phyloP scores from a whole-genome alignment of 768 basidiomycete species.

The Flagelloscypha sp. region DNA sequence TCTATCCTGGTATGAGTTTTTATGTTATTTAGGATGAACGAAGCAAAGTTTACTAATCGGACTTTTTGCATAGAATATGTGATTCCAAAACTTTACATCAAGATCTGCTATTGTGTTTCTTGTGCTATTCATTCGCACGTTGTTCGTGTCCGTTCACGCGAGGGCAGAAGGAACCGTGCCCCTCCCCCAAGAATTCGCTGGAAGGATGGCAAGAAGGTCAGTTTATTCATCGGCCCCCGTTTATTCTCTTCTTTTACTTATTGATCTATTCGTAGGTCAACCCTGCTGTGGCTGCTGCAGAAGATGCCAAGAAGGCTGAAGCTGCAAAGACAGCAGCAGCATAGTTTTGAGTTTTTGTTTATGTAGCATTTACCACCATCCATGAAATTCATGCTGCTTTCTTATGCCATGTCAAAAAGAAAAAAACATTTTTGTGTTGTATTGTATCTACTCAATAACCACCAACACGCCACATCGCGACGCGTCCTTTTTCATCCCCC shows the following conservation, averaged over 20 bases:
- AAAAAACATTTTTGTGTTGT: no score
- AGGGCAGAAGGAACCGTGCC: conserved; percentile 94
- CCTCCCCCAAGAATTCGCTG: conserved; percentile 93
- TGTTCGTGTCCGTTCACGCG: conserved; percentile 94
- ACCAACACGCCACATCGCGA: no score
- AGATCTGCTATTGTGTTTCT: conserved; percentile 97
- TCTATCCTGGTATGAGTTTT: conserved; percentile 71
- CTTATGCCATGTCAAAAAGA: no score
- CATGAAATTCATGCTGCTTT: no score
- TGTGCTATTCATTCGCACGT: conserved; percentile 99
- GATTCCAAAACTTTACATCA: conserved; percentile 96
- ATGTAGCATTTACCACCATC: no score
- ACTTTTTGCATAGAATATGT: conserved; percentile 68
- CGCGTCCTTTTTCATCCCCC: no score
- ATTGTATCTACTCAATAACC: no score
- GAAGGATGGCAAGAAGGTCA: conserved; percentile 94
- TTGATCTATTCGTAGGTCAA: no score
- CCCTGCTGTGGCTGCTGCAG: conserved; percentile 88
- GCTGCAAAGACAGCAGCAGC: conserved; percentile 42
- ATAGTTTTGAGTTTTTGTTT: conserved; percentile 24
- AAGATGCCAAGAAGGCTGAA: conserved; percentile 73
- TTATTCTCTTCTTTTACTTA: no score
- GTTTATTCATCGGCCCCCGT: no score
- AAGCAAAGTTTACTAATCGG: conserved; percentile 1
- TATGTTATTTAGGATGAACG: no score